phyloP scores from a whole-genome alignment of 805 yeast genomes.

The Blastobotrys chiropterorum region DNA sequence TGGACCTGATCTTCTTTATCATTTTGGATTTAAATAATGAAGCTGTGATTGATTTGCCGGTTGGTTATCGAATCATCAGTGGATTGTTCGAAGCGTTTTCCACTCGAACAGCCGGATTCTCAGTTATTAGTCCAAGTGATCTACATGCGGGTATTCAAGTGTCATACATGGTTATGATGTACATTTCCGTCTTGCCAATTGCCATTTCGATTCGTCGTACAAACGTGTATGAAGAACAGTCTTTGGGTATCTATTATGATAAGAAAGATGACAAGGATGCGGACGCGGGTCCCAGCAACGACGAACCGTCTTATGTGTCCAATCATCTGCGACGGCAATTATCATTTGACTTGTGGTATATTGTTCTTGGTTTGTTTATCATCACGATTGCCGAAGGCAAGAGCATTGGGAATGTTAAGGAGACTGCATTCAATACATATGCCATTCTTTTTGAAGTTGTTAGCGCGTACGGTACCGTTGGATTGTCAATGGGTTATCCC shows the following conservation, averaged over 20 bases:
- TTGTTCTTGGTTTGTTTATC: constrained; percentile 77
- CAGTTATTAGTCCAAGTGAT: constrained; percentile 59
- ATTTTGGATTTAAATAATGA: constrained; percentile 57
- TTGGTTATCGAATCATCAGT: constrained; percentile 65
- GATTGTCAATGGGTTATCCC: constrained; percentile 82
- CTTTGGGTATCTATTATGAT: constrained; percentile 77
- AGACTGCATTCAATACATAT: constrained; percentile 58
- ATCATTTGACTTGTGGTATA: constrained; percentile 91
- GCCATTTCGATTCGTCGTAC: constrained; percentile 96
- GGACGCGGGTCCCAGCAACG: constrained; percentile 20
- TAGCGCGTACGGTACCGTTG: constrained; percentile 96
- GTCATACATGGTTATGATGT: constrained; percentile 95
- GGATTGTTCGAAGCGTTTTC: constrained; percentile 89
- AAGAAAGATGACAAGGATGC: constrained; percentile 27
- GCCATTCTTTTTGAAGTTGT: constrained; percentile 78
- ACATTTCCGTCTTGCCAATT: constrained; percentile 89
- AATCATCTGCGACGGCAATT: constrained; percentile 87
- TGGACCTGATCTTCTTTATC: constrained; percentile 76
- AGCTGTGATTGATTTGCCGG: constrained; percentile 48
- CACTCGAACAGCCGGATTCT: constrained; percentile 91
- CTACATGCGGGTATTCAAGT: constrained; percentile 91
- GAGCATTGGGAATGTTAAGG: constrained; percentile 41
- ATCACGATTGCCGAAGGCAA: constrained; percentile 81
- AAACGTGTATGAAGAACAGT: constrained; percentile 95
- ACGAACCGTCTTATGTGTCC: constrained; percentile 54